Conservation (phyloP, 192 early-diverging fungal species). For the Coemansia biformis region DNA sequence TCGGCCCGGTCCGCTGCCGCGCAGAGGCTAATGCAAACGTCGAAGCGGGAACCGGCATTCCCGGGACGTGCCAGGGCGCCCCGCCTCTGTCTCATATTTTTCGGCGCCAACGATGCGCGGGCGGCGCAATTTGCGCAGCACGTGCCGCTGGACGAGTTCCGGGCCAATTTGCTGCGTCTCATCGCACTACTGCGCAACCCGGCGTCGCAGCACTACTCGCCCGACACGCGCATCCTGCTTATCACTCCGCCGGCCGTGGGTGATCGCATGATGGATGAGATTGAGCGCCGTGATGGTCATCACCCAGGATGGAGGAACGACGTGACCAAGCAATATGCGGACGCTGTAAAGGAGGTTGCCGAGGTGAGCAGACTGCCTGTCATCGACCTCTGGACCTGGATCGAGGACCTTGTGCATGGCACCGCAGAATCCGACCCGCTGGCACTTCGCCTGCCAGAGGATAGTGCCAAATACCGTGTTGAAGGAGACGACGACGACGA, state of each 20-base stretch:
- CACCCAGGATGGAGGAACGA: slow-evolving; percentile 18
- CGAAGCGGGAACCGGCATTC: too few species aligned
- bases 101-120: slow-evolving; percentile 78
- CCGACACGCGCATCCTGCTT: slow-evolving; percentile 57
- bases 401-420: slow-evolving; percentile 37
- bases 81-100: slow-evolving; percentile 50
- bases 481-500: too few species aligned
- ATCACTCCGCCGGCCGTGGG: slow-evolving; percentile 68
- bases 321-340: slow-evolving; percentile 44
- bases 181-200: slow-evolving; percentile 53
- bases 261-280: slow-evolving; percentile 35
- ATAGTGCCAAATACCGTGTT: slow-evolving; percentile 18
- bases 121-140: slow-evolving; percentile 52
- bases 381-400: slow-evolving; percentile 37
- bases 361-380: slow-evolving; percentile 16
- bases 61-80: slow-evolving; percentile 1
- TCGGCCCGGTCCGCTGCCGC: too few species aligned
- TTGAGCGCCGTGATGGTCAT: slow-evolving; percentile 10
- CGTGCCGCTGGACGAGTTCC: slow-evolving; percentile 56
- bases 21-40: too few species aligned
- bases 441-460: slow-evolving; percentile 1
- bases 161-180: slow-evolving; percentile 55
- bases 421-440: slow-evolving; percentile 6
- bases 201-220: slow-evolving; percentile 52
- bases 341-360: slow-evolving; percentile 37